Base-by-base conservation (phyloP, 1,139 yeast genomes). In the Taphrina wiesneri region DNA sequence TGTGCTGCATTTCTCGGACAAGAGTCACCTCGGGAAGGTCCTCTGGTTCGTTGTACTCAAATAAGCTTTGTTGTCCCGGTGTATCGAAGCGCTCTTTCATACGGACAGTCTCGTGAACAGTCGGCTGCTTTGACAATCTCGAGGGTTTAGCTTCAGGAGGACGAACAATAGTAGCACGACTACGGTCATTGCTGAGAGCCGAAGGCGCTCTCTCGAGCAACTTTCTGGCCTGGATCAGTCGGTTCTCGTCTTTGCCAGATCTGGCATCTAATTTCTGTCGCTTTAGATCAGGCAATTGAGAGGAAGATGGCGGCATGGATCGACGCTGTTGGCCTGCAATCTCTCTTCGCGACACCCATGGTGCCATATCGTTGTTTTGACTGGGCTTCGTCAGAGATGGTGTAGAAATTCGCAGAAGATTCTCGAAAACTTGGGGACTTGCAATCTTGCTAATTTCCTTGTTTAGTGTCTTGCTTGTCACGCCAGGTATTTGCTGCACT, bases 1-100 rank as follows among this genome's bases (percentile, higher is more conserved):
- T 21, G 49, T 45, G 49, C 7, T 45, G 49, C 54, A 49, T 49
- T 17, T 49, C 54, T 28, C 36, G 34, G 28, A 49, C 34, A 17
- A 49, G 36, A 11, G 34, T 49, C 23, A 49, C 7, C 11, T 49
- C 54, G 2, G 54, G 54, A 11, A 45, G 28, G 5, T 45, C 49
- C 2, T 11, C 49, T 21, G 49, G 7, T 2, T 23, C 28, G 7
- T 2, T 3, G 28, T 21, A 15, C 15, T 11, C 9, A 11, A 32
- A 11, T 7, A 11, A 39, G 17, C 43, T n/a, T 11, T 39, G 43
- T 28, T 11, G 7, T 6, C n/a, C 28, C 1, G 28, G 49, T 21
- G 49, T 19, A 7, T 26, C n/a, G n/a, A 21, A 45, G 3, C 28
- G 13, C 15, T 11, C 15, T 15, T 11, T 11, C 15, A n/a, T 6